Conservation (phyloP, 2,329 filamentous ascomycete genomes). For the Alternaria triticimaculans region DNA sequence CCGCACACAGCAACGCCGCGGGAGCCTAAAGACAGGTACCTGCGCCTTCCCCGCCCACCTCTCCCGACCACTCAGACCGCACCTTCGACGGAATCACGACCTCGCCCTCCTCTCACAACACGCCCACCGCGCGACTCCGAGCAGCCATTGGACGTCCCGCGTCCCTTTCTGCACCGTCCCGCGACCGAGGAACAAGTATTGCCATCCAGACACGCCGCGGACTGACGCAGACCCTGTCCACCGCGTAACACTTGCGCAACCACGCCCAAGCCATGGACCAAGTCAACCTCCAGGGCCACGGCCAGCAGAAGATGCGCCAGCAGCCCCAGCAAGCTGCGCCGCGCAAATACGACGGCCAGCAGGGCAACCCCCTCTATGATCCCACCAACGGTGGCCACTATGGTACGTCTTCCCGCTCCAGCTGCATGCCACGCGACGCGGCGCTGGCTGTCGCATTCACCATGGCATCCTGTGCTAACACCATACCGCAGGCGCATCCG, state of each 20-base stretch:
- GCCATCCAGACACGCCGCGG: slow-evolving; percentile 17
- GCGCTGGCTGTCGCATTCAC: slow-evolving; percentile 13
- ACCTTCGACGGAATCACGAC: slow-evolving; percentile 44
- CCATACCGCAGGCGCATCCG: slow-evolving; percentile 65
- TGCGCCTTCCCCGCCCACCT: slow-evolving; percentile 30
- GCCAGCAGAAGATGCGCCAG: slow-evolving; percentile 49
- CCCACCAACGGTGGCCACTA: slow-evolving; percentile 57
- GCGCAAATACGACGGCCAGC: slow-evolving; percentile 58
- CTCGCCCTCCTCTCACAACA: slow-evolving; percentile 38
- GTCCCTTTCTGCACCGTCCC: slow-evolving; percentile 27
- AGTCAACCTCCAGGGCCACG: slow-evolving; percentile 44
- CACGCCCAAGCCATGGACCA: slow-evolving; percentile 44
- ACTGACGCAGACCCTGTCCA: slow-evolving; percentile 34
- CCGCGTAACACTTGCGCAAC: slow-evolving; percentile 44
- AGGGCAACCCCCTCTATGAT: slow-evolving; percentile 58
- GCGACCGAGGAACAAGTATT: slow-evolving; percentile 10
- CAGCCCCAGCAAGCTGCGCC: slow-evolving; percentile 43
- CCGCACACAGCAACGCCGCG: slow-evolving; percentile 11
- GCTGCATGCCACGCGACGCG: slow-evolving; percentile 1
- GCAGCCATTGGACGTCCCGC: slow-evolving; percentile 37
- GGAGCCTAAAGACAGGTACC: slow-evolving; percentile 8
- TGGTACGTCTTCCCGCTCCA: slow-evolving; percentile 45
- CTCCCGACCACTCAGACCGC: slow-evolving; percentile 41
- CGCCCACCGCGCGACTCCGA: slow-evolving; percentile 23
- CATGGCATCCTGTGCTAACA: slow-evolving; percentile 25